Evolutionary conservation across 2,329 filamentous ascomycete genomes (phyloP).

Genomic region (Didymella segeticola): DNA sequence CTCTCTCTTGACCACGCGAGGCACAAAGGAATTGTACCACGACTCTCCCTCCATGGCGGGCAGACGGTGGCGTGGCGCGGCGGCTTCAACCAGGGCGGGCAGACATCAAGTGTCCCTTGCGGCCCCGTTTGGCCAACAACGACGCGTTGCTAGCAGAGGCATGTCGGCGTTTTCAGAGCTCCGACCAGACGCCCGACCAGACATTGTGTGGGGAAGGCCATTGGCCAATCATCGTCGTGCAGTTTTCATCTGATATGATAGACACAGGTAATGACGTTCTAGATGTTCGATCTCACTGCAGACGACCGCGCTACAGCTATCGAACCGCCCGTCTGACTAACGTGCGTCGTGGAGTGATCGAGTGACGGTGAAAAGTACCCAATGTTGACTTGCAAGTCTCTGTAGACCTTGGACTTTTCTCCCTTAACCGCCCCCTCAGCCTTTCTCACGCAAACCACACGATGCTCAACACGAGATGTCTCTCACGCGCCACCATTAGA

Average conservation of each 20-base stretch:
- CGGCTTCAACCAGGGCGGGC: conserved; percentile 13
- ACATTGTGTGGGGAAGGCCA: background rate
- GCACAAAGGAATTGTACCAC: conserved; percentile 78
- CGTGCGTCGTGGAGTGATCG: conserved; percentile 4
- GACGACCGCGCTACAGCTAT: conserved; percentile 16
- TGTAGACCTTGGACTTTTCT: background rate
- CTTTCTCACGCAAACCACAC: conserved; percentile 22
- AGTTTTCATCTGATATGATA: conserved; percentile 15
- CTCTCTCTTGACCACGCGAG: conserved; percentile 63
- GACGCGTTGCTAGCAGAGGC: conserved; percentile 14
- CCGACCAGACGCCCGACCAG: background rate
- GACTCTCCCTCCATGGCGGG: conserved; percentile 72
- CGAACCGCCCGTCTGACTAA: conserved; percentile 16
- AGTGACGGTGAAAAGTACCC: background rate
- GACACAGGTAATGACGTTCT: conserved; percentile 28
- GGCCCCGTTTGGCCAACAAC: background rate
- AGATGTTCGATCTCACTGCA: conserved; percentile 14
- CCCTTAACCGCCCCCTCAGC: conserved; percentile 1
- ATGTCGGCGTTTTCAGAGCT: conserved; percentile 8
- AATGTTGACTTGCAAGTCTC: background rate
- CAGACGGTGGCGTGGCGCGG: background rate
- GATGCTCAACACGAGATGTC: conserved; percentile 42
- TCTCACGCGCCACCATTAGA: conserved; percentile 40
- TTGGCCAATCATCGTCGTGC: background rate
- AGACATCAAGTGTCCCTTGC: conserved; percentile 14